Evolutionary conservation across 768 basidiomycete genomes (phyloP).

Genomic region (Leccinum arenicola): DNA sequence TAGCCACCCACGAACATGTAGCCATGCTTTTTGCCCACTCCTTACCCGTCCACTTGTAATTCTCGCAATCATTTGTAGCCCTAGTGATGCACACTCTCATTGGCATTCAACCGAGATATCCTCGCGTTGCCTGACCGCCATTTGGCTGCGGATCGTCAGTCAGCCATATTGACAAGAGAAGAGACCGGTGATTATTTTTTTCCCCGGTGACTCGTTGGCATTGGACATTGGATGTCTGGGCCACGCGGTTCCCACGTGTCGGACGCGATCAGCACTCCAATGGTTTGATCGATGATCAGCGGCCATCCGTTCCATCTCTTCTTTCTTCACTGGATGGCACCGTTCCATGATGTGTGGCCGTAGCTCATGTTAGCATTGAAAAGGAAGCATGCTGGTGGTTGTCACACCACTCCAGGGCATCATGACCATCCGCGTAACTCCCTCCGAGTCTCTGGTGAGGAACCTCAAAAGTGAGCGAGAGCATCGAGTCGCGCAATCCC

Average conservation of each 20-base stretch:
- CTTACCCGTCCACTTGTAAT: constrained; percentile 21
- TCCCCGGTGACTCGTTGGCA: not conserved
- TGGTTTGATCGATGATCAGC: not conserved
- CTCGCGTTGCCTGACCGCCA: not conserved
- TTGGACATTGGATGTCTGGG: not conserved
- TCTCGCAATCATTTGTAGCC: constrained; percentile 20
- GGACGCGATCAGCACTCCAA: not conserved
- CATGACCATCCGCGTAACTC: not conserved
- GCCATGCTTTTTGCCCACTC: constrained; percentile 15
- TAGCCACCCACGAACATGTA: constrained; percentile 27
- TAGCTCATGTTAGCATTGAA: constrained; percentile 1
- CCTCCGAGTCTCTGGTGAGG: not conserved
- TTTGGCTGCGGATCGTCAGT: not conserved
- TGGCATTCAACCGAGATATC: constrained; percentile 2
- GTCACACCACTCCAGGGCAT: not conserved
- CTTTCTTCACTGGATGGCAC: constrained; percentile 13
- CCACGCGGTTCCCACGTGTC: constrained; percentile 1
- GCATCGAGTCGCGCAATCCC: not conserved
- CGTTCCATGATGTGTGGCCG: not conserved
- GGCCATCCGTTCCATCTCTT: not conserved
- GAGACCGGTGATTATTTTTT: not conserved
- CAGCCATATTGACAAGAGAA: not conserved
- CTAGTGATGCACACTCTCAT: constrained; percentile 13
- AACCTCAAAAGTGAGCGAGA: constrained; percentile 13
- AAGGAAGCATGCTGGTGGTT: not conserved